Conservation (phyloP, 2,329 filamentous ascomycete species). For the Fusarium sp. region DNA sequence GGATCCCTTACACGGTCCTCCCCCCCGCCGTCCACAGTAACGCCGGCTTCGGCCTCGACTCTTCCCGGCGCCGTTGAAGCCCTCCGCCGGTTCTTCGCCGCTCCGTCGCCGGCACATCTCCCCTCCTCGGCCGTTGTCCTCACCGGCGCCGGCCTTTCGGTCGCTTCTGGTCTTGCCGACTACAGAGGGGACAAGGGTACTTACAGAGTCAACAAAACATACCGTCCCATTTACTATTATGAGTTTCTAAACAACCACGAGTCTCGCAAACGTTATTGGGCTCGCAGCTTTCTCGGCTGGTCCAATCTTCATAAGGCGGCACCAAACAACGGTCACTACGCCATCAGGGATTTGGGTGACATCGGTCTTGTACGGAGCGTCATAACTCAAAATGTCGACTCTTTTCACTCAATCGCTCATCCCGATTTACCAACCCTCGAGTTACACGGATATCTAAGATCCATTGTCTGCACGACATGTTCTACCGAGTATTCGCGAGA, state of each 20-base stretch:
- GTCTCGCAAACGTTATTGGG: constrained; percentile 93
- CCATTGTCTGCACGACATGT: constrained; percentile 84
- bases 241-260: constrained; percentile 88
- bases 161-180: constrained; percentile 91
- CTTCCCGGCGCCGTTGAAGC: constrained; percentile 80
- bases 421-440: constrained; percentile 81
- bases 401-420: constrained; percentile 85
- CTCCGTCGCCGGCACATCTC: constrained; percentile 63
- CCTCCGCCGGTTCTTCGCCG: constrained; percentile 78
- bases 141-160: constrained; percentile 91
- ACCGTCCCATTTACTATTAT: constrained; percentile 91
- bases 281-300: constrained; percentile 93
- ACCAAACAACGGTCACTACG: constrained; percentile 83
- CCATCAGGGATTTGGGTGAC: constrained; percentile 76
- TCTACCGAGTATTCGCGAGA: constrained; percentile 75
- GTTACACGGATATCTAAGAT: constrained; percentile 89
- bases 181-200: constrained; percentile 92
- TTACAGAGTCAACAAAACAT: constrained; percentile 90
- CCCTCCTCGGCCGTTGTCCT: constrained; percentile 61
- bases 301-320: constrained; percentile 79
- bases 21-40: constrained; percentile 81
- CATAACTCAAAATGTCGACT: constrained; percentile 97
- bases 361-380: constrained; percentile 80
- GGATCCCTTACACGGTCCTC: constrained; percentile 90
- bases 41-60: constrained; percentile 77